Evolutionary conservation across 176 grass and related monocot genomes (phyloP).

Genomic region (Chloris gayana): DNA sequence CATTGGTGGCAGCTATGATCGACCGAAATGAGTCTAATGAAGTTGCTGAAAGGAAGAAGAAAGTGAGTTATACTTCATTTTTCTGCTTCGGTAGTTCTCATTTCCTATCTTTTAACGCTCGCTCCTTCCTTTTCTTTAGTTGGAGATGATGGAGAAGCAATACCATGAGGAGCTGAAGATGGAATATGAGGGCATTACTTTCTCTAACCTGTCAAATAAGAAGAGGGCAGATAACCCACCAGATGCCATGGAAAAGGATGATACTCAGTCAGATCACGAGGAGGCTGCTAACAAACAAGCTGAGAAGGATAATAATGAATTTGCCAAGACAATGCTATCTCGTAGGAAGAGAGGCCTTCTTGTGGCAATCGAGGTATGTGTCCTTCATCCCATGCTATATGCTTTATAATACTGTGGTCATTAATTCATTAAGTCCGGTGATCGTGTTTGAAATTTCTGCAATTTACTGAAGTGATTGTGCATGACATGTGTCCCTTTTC

Average conservation of each 20-base stretch:
- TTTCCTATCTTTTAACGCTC: background rate
- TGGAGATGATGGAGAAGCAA: slow-evolving; percentile 81
- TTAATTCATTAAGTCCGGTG: background rate
- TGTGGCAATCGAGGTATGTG: slow-evolving; percentile 75
- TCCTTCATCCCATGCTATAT: background rate
- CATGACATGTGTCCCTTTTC: background rate
- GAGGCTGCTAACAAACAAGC: slow-evolving; percentile 46
- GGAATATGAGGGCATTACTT: slow-evolving; percentile 66
- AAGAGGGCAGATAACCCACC: slow-evolving; percentile 42
- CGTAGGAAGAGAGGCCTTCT: slow-evolving; percentile 66
- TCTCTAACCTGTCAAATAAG: slow-evolving; percentile 64
- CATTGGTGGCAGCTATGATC: slow-evolving; percentile 62
- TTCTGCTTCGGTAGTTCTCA: background rate
- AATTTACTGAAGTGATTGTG: background rate
- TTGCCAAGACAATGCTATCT: slow-evolving; percentile 60
- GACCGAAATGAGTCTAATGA: slow-evolving; percentile 68
- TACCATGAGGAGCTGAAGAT: slow-evolving; percentile 91
- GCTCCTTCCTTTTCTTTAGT: slow-evolving; percentile 40
- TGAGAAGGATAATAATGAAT: slow-evolving; percentile 39
- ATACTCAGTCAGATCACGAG: slow-evolving; percentile 7
- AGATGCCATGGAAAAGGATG: slow-evolving; percentile 46
- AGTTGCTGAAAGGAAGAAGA: slow-evolving; percentile 68
- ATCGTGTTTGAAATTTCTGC: background rate
- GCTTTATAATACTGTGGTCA: background rate
- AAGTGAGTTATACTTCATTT: slow-evolving; percentile 52